Evolutionary conservation across 2,329 filamentous ascomycete genomes (phyloP).

Genomic region (Paracorniculantispora psalliotae): DNA sequence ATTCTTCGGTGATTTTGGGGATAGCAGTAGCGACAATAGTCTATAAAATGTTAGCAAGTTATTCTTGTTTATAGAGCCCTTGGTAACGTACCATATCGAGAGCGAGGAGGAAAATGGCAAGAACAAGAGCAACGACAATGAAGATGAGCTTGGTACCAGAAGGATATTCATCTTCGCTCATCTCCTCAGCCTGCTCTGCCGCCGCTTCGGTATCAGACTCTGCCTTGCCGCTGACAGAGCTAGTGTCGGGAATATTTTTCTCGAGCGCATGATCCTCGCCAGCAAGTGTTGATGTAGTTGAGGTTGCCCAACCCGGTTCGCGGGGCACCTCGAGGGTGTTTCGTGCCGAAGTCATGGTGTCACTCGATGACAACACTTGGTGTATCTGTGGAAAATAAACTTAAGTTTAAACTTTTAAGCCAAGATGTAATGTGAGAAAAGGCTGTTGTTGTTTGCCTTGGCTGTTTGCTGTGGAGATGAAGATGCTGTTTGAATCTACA

Average conservation of each 20-base stretch:
- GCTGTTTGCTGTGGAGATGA: background rate
- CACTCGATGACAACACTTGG: background rate
- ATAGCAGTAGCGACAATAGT: constrained; percentile 47
- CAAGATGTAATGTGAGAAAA: background rate
- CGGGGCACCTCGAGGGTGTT: constrained; percentile 9
- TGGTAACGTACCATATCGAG: constrained; percentile 14
- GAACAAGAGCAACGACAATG: constrained; percentile 17
- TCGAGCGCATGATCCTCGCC: constrained; percentile 4
- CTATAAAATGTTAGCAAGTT: constrained; percentile 17
- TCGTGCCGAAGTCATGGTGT: constrained; percentile 1
- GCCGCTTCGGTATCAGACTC: background rate
- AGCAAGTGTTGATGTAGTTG: constrained; percentile 6
- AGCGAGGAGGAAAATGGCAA: constrained; percentile 15
- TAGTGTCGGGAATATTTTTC: background rate
- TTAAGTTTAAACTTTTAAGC: background rate
- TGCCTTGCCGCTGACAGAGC: background rate
- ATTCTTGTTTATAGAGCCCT: too few relatives aligned
- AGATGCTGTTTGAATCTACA: background rate
- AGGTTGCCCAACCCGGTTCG: constrained; percentile 6
- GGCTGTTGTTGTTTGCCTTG: background rate
- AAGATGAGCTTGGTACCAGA: constrained; percentile 13
- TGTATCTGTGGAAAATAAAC: background rate
- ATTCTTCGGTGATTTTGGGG: constrained; percentile 43
- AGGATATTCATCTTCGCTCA: constrained; percentile 10
- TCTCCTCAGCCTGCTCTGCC: background rate